These are phyloP conservation scores for Ordospora pajunii DNA, from an alignment of 371 early-diverging fungal species.

Conservation along the genomic window DNA sequence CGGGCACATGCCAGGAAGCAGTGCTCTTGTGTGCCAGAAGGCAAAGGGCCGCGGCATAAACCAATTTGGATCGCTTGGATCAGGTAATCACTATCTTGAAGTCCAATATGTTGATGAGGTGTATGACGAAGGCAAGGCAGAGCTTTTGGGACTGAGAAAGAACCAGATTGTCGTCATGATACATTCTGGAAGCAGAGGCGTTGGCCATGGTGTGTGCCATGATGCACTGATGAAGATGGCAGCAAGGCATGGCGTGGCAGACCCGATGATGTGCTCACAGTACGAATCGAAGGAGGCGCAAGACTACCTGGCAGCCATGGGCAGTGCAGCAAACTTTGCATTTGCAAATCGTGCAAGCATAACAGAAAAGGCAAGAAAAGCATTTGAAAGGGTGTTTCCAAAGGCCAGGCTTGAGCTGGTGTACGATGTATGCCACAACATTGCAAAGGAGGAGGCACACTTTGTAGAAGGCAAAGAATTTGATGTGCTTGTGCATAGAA, in stretches of 20 bases:
- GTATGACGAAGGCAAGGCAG: conserved; percentile 37
- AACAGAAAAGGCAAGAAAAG: conserved; percentile 33
- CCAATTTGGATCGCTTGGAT: conserved; percentile 58
- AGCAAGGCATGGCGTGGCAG: background rate
- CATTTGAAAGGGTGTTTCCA: conserved; percentile 33
- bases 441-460: conserved; percentile 41
- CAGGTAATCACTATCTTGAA: conserved; percentile 62
- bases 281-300: conserved; percentile 25
- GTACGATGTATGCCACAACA: conserved; percentile 61
- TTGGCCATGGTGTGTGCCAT: conserved; percentile 52
- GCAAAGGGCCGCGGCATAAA: conserved; percentile 45
- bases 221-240: conserved; percentile 33
- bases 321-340: conserved; percentile 59
- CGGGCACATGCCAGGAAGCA: conserved; percentile 42
- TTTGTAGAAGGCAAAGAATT: background rate
- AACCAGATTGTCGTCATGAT: conserved; percentile 52
- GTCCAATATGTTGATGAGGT: conserved; percentile 56
- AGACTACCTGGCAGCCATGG: conserved; percentile 47
- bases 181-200: conserved; percentile 60
- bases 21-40: conserved; percentile 44
- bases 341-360: conserved; percentile 59
- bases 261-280: background rate
- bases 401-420: conserved; percentile 33
- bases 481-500: conserved; percentile 51
- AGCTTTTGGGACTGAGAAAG: conserved; percentile 38